A percentile compares a stretch with the other conserved stretches of the same genome.
Evolutionary conservation across 2,329 filamentous ascomycete genomes (phyloP).

Genomic region (Pyrenophora teres): DNA sequence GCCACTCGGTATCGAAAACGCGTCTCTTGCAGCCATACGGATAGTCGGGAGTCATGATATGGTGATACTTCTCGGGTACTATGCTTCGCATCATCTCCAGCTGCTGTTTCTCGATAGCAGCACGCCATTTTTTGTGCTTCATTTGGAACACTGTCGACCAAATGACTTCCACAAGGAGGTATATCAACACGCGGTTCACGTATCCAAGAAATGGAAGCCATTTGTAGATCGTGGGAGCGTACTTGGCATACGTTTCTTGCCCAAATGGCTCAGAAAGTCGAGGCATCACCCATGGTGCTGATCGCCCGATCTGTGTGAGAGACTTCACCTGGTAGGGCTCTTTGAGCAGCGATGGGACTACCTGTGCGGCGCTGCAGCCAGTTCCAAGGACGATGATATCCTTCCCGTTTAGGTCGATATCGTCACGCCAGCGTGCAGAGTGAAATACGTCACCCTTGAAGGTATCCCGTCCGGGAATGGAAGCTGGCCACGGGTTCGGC

Average conservation of each 20-base stretch:
- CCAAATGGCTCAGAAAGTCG: conserved; percentile 6
- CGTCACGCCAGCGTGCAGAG: conserved; percentile 56
- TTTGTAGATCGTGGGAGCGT: neutral
- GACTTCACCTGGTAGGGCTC: conserved; percentile 3
- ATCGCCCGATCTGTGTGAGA: conserved; percentile 9
- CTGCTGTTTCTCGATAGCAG: neutral
- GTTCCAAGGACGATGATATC: conserved; percentile 57
- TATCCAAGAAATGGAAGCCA: conserved; percentile 4
- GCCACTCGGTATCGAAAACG: conserved; percentile 32
- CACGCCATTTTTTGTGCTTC: conserved; percentile 5
- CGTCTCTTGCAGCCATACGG: conserved; percentile 39
- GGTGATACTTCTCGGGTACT: conserved; percentile 19
- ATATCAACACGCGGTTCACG: conserved; percentile 2
- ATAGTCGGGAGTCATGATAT: conserved; percentile 24
- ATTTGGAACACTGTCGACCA: neutral
- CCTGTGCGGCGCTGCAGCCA: neutral
- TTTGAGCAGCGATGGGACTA: conserved; percentile 1
- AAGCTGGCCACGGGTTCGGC: neutral
- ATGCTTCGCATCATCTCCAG: neutral
- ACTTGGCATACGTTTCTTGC: neutral
- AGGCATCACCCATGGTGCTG: conserved; percentile 6
- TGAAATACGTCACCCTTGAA: conserved; percentile 59
- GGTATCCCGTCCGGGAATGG: conserved; percentile 51
- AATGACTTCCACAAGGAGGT: conserved; percentile 1
- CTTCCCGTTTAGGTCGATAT: conserved; percentile 55